Evolutionary conservation across 345 rosid genomes (phyloP), one percentile per base, ranked within the genome.

Genomic region (Citrus sp.): DNA sequence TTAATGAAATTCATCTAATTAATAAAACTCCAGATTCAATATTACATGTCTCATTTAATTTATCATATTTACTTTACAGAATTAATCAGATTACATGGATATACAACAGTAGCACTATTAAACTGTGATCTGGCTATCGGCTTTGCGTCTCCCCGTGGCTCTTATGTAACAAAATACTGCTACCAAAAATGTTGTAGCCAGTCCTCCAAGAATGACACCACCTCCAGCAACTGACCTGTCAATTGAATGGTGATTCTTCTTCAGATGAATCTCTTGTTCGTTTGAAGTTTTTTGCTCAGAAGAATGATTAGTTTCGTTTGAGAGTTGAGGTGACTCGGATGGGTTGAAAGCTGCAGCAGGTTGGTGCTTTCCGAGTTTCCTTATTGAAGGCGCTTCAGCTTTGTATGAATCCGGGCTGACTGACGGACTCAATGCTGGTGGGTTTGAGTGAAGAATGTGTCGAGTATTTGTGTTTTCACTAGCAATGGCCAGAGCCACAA

Each of bases 151-250:
- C 69, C 92, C 67, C 1, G 97, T 93, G 13, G 92, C 98, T 82
- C 88, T 88, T 65, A 92, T 84, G 79, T 90, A 93, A 73, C 93
- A 91, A 81, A 94, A 86, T 79, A 93, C 84, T 5, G 85, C 89
- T 74, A 88, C 94, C 78, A 90, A 69, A 78, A 94, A 94, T 4
- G 88, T 82, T 14, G 91, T 86, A 13, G 90, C 98, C 30, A 94
- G 92, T 14, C 93, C 89, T 0, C 94, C 97, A 1, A 93, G 89
- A 25, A 94, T 90, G 37, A 92, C 91, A 22, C 97, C 97, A 3
- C 97, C 97, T 0, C 95, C 98, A 12, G 92, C 98, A 7, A 92
- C 85, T 3, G 97, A 94, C 72, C 81, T 89, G 58, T 94, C 95
- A 70, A 34, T 72, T 12, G 89, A 80, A n/a, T 79, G 88, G 19